Conservation (phyloP, 352 stramenopile species). For the Phytophthora sansomeana region DNA sequence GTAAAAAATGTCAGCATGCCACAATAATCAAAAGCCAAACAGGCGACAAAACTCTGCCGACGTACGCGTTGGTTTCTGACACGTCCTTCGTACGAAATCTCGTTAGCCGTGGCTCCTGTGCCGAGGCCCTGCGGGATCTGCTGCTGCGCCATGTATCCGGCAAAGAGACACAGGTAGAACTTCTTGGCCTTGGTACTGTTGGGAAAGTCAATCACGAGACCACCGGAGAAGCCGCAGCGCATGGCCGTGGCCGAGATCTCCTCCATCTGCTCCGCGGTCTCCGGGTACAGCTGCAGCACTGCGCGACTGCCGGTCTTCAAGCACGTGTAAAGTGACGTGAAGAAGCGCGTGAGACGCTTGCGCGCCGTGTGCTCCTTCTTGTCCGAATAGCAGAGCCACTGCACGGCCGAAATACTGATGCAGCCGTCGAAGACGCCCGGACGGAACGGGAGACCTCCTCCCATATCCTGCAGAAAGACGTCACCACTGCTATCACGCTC, state of each 20-base stretch:
- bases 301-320: slow-evolving; percentile 91
- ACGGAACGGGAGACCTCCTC: slow-evolving; percentile 97
- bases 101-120: slow-evolving; percentile 55
- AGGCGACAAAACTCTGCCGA: background rate
- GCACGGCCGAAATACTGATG: slow-evolving; percentile 99
- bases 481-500: slow-evolving; percentile 92
- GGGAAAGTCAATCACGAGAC: slow-evolving; percentile 99
- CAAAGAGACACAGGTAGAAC: slow-evolving; percentile 99
- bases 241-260: slow-evolving; percentile 92
- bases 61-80: slow-evolving; percentile 63
- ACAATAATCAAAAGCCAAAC: background rate
- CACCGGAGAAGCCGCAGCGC: slow-evolving; percentile 93
- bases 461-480: slow-evolving; percentile 97
- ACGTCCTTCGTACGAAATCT: slow-evolving; percentile 73
- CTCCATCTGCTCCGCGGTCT: slow-evolving; percentile 97
- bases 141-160: slow-evolving; percentile 86
- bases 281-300: slow-evolving; percentile 99
- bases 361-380: slow-evolving; percentile 95
- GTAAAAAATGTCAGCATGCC: slow-evolving; percentile 8
- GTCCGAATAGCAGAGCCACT: slow-evolving; percentile 99
- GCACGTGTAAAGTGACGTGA: slow-evolving; percentile 93
- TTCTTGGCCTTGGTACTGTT: slow-evolving; percentile 99
- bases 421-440: slow-evolving; percentile 98
- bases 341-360: slow-evolving; percentile 97
- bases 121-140: slow-evolving; percentile 88